Percentiles rank a stretch among this genome's conserved stretches.
Evolutionary conservation across 2,329 filamentous ascomycete species (phyloP).

Genomic region (Waltergamsia citrina): DNA sequence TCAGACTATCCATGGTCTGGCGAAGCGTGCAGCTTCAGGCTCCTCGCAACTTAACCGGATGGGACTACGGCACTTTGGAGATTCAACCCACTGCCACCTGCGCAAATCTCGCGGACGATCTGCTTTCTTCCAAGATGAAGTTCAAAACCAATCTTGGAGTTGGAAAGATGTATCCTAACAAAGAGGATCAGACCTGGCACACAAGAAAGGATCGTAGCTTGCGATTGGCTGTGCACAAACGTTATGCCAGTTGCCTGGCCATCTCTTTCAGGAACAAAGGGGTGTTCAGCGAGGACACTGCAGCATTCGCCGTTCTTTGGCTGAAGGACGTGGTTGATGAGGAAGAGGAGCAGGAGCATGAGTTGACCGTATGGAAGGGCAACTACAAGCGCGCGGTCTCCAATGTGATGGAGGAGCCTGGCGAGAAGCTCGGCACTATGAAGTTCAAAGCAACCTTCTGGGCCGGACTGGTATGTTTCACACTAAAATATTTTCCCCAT

Average conservation of each 20-base stretch:
- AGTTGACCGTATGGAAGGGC: conserved; percentile 57
- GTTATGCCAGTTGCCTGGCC: conserved; percentile 47
- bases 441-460: conserved; percentile 26
- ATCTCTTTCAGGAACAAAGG: conserved; percentile 37
- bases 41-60: conserved; percentile 50
- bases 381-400: conserved; percentile 36
- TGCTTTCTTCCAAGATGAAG: conserved; percentile 45
- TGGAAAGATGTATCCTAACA: conserved; percentile 45
- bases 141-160: conserved; percentile 46
- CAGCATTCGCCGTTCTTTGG: conserved; percentile 58
- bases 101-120: conserved; percentile 33
- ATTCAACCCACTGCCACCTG: conserved; percentile 40
- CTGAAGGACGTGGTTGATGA: conserved; percentile 61
- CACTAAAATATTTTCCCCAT: too few species aligned
- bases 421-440: conserved; percentile 35
- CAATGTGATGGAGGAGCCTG: conserved; percentile 30
- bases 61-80: conserved; percentile 64
- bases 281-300: conserved; percentile 40
- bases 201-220: conserved; percentile 32
- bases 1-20: conserved; percentile 64
- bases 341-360: conserved; percentile 47
- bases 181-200: conserved; percentile 40
- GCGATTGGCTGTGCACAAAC: conserved; percentile 47
- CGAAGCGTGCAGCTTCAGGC: conserved; percentile 56
- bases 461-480: conserved; percentile 21